A percentile compares a stretch with the other conserved stretches of the same genome.
phyloP scores from a whole-genome alignment of 169 alveolate species.

The Perkinsus olseni region DNA sequence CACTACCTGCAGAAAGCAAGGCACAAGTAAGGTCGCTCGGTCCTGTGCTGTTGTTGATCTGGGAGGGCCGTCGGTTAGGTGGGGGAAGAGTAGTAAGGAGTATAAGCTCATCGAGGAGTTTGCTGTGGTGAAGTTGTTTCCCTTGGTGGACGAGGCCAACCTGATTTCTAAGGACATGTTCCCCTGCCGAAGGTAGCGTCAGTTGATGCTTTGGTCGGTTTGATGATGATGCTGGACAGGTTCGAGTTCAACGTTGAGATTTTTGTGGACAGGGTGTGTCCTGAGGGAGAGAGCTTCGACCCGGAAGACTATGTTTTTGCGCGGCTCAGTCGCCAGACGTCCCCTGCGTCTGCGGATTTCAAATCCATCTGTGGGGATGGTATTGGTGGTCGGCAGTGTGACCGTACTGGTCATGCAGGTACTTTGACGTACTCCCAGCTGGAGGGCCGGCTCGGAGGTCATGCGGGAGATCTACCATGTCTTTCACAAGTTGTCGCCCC shows the following conservation, averaged over 20 bases:
- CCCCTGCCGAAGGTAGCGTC: background rate
- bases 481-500: background rate
- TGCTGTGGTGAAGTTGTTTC: background rate
- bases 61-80: background rate
- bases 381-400: no score
- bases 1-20: background rate
- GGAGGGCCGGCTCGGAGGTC: background rate
- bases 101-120: background rate
- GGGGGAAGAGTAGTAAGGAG: background rate
- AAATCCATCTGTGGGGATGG: background rate
- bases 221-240: background rate
- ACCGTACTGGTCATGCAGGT: background rate
- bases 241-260: background rate
- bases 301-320: background rate
- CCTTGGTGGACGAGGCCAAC: background rate
- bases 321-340: background rate
- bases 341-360: background rate
- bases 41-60: background rate
- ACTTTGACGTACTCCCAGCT: background rate
- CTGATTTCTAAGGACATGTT: background rate
- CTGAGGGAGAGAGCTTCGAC: background rate
- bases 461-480: background rate
- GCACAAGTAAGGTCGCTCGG: background rate
- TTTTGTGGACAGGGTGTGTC: background rate
- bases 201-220: no score